Evolutionary conservation across 2,329 filamentous ascomycete species (phyloP).

Genomic region (Aspergillus jensenii): DNA sequence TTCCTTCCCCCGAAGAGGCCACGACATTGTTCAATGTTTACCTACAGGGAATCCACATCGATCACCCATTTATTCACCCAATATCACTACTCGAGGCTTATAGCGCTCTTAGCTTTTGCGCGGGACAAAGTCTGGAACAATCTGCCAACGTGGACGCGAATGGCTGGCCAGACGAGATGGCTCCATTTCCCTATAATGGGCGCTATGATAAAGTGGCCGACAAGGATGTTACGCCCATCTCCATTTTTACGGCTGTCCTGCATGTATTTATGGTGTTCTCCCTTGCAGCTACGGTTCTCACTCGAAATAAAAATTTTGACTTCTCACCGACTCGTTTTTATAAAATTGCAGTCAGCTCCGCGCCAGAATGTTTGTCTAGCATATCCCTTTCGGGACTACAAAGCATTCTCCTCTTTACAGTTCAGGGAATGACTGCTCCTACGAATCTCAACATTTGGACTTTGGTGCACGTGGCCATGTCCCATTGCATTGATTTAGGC

Average conservation of each 20-base stretch:
- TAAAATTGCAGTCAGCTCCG: slow-evolving; percentile 29
- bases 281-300: slow-evolving; percentile 36
- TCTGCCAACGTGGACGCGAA: slow-evolving; percentile 20
- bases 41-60: slow-evolving; percentile 29
- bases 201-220: slow-evolving; percentile 14
- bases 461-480: slow-evolving; percentile 36
- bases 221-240: slow-evolving; percentile 11
- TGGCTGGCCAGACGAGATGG: slow-evolving; percentile 23
- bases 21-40: slow-evolving; percentile 24
- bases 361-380: slow-evolving; percentile 33
- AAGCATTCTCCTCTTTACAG: slow-evolving; percentile 29
- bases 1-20: slow-evolving; percentile 27
- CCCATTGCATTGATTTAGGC: slow-evolving; percentile 40
- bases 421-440: slow-evolving; percentile 35
- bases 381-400: slow-evolving; percentile 37
- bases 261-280: slow-evolving; percentile 40
- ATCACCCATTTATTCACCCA: slow-evolving; percentile 31
- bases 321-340: slow-evolving; percentile 36
- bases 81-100: slow-evolving; percentile 27
- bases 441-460: slow-evolving; percentile 40
- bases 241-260: slow-evolving; percentile 23
- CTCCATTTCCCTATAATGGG: slow-evolving; percentile 28
- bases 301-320: slow-evolving; percentile 34
- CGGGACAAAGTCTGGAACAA: slow-evolving; percentile 4
- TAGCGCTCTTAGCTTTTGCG: slow-evolving; percentile 25